Evolutionary conservation across 495 filamentous ascomycete genomes (phyloP), one percentile per base, ranked within the genome.

Genomic region (Penicillium argentinense): DNA sequence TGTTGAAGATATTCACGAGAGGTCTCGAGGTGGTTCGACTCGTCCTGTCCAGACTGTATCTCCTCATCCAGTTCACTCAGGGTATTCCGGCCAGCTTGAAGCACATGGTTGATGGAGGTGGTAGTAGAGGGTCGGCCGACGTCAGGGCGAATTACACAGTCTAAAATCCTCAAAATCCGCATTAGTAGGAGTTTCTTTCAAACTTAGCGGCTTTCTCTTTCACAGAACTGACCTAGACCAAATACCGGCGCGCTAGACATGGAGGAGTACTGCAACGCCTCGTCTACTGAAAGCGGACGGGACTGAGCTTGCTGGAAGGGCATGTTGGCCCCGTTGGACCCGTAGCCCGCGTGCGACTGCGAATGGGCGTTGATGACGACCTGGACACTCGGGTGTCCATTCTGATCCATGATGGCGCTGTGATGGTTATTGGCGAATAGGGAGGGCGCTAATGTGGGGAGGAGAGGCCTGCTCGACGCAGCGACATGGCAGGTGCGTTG

Each of bases 211-310:
- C 4, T 9, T 32, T 22, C 4, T 42, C 26, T 45, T 18, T 32
- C 19, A 17, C 8, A 32, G 32, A n/a, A 57, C 58, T 45, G 73
- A 95, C 93, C 85, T 49, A 92, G 75, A 49, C 84, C 83, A 68
- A 97, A 95, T 4, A 95, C 85, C 39, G 91, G 79, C 43, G 96
- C 82, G 17, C 89, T 95, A 17, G 88, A 89, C 64, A 97, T 85
- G 2, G 93, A 91, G 12, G 95, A 92, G 67, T 86, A 96, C 26
- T 89, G 89, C 32, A 99, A 72, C 8, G 92, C 92, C 59, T 97
- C 88, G 45, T 88, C 82, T 9, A 97, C 83, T 29, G 68, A 78
- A 32, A 84, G 71, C 16, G 81, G 71, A 38, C 77, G 69, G 17
- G 59, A 51, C 37, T 51, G 62, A 18, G n/a, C n/a, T n/a, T 51